Conservation (phyloP, 2,329 filamentous ascomycete genomes). For the Diaporthe amygdali region DNA sequence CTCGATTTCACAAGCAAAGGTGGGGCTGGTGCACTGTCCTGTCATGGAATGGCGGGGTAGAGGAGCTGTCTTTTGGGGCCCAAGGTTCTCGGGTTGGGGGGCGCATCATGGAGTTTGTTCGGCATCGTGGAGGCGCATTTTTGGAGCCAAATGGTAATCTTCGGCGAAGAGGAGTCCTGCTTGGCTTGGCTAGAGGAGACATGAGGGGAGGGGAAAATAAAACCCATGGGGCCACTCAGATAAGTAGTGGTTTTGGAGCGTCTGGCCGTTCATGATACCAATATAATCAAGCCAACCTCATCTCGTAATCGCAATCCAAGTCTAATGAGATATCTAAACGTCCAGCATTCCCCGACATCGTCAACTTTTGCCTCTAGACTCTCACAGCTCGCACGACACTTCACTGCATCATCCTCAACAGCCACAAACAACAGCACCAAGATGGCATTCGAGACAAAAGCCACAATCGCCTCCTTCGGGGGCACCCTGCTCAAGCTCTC, state of each 20-base stretch:
- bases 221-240: not conserved
- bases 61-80: not conserved
- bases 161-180: not conserved
- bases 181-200: constrained; percentile 9
- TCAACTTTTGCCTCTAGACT: constrained; percentile 16
- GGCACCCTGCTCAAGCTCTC: constrained; percentile 94
- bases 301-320: not conserved
- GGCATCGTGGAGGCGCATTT: constrained; percentile 21
- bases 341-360: constrained; percentile 12
- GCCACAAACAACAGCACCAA: constrained; percentile 30
- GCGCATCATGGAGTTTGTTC: constrained; percentile 27
- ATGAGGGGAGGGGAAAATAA: not conserved
- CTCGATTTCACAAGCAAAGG: not conserved
- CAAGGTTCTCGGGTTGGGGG: not conserved
- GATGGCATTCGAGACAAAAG: constrained; percentile 89
- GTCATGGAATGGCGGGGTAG: constrained; percentile 14
- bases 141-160: constrained; percentile 7
- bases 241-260: not conserved
- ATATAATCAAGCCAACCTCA: not conserved
- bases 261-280: constrained; percentile 9
- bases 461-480: constrained; percentile 89
- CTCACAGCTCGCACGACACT: constrained; percentile 20
- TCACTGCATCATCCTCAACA: not conserved
- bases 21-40: not conserved
- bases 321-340: constrained; percentile 20